Base-by-base conservation (phyloP, 2,329 filamentous ascomycete genomes). In the Coccinonectria pachysandricola region DNA sequence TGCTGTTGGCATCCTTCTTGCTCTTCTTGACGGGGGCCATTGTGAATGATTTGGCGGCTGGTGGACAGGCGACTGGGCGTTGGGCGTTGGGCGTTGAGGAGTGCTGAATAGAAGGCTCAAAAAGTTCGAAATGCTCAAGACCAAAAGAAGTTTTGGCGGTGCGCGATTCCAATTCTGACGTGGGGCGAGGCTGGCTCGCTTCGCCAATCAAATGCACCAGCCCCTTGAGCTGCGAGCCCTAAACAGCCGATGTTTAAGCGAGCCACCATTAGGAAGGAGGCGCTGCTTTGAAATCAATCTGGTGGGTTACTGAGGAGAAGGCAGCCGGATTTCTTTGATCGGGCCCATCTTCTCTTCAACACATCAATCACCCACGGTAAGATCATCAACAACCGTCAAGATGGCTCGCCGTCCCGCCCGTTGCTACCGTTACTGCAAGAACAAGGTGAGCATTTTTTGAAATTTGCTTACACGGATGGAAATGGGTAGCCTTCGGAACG, bases 401-500 rank as follows among this genome's bases (percentile, higher is more conserved):
- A 98, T 98, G 91, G 91, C 91, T 61, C 86, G 91, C 69, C 86
- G 91, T 82, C 91, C 91, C 61, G 91, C 91, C 60, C 83, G 91
- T 75, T 98, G 91, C 75, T 98, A 94, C 79, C 81, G 91, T 62
- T 98, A 98, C 83, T 98, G 91, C 87, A 98, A 98, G 85, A 98
- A 96, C 81, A 95, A 95, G 86, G 86, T 93, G 62, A 68, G 80
- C 65, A 35, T 27, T 34, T 26, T 30, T 28, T 30, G 22, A 32
- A 30, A 21, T 33, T 39, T 34, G 26, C 16, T 23, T n/a, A n/a
- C n/a, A n/a, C n/a, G n/a, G n/a, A n/a, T n/a, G n/a, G n/a, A n/a
- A n/a, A n/a, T n/a, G n/a, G n/a, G n/a, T n/a, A n/a, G n/a, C n/a
- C n/a, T n/a, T n/a, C n/a, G n/a, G n/a, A n/a, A n/a, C n/a, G n/a